Conservation (phyloP, 345 rosid species). For the Salix arbutifolia region DNA sequence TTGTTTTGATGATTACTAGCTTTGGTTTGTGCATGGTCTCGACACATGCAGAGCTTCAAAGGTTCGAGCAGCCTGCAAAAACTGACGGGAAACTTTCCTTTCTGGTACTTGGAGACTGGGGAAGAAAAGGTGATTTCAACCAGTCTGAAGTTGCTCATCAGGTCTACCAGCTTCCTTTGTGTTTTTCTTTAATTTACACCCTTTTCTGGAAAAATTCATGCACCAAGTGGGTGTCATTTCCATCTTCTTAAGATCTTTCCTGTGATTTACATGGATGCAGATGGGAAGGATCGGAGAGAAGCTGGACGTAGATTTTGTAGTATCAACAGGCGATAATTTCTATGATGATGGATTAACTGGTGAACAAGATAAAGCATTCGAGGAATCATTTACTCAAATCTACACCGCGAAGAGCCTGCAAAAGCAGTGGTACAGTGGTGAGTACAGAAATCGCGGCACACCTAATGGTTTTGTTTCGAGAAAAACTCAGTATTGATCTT, state of each 20-base stretch:
- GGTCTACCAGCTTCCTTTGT: slow-evolving; percentile 25
- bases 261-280: slow-evolving; percentile 23
- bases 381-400: slow-evolving; percentile 59
- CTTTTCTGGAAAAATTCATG: not conserved
- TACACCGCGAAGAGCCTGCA: slow-evolving; percentile 70
- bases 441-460: not conserved
- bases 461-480: not conserved
- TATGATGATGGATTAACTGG: slow-evolving; percentile 66
- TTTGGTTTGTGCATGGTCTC: slow-evolving; percentile 12
- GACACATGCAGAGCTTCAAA: slow-evolving; percentile 42
- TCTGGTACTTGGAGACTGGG: slow-evolving; percentile 83
- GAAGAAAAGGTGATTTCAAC: slow-evolving; percentile 62
- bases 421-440: slow-evolving; percentile 75
- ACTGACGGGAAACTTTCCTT: slow-evolving; percentile 52
- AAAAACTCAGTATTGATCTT: not conserved
- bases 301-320: slow-evolving; percentile 59
- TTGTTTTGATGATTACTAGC: not conserved
- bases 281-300: slow-evolving; percentile 74
- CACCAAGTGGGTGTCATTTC: not conserved
- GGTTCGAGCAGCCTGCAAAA: slow-evolving; percentile 46
- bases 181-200: not conserved
- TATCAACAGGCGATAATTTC: slow-evolving; percentile 86
- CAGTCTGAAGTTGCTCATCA: slow-evolving; percentile 65
- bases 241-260: not conserved
- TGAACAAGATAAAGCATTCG: slow-evolving; percentile 47